Base-by-base conservation (phyloP, 169 alveolate species). In the Babesia sp. region DNA sequence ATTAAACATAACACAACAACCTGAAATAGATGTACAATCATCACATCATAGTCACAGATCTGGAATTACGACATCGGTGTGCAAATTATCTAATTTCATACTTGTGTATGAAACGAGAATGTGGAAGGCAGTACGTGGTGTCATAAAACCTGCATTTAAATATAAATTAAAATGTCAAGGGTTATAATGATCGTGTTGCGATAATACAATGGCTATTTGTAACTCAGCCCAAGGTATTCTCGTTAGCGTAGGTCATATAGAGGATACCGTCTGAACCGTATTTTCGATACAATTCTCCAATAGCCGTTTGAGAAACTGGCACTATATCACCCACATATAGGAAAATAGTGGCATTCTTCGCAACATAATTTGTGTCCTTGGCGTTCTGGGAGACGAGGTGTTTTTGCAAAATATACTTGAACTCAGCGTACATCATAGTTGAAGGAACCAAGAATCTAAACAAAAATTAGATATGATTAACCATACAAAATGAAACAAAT, bases 351-450 rank as follows among this genome's bases (percentile, higher is more conserved):
- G 81, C 72, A 68, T 91, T 91, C 59, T 79, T 71, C 42, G 83
- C 87, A 42, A 64, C 28, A 41, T 29, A 57, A 6, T 69, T 57
- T 41, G 86, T 63, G 37, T 68, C 48, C 22, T 56, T 63, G 67
- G 61, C 31, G 12, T 12, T 18, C 79, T 86, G 75, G 92, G 81
- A 28, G 63, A 85, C 60, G 33, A 92, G 68, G 56, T 92, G 96
- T 63, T 92, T 92, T 70, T 92, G 96, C 7, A 92, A 71, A n/a
- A 92, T 87, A 85, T 90, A 92, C 86, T 92, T 92, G 75, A 92
- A 92, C 54, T 92, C 96, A 26, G 96, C 96, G 36, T 84, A 91
- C 75, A 92, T 76, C 96, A 92, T 92, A 58, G 91, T 92, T 85
- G 84, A 76, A 18, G 96, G 96, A 2, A 92, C 96, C 61, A 92